Conservation (phyloP, 495 filamentous ascomycete genomes). For the Parachaetomium inaequale region DNA sequence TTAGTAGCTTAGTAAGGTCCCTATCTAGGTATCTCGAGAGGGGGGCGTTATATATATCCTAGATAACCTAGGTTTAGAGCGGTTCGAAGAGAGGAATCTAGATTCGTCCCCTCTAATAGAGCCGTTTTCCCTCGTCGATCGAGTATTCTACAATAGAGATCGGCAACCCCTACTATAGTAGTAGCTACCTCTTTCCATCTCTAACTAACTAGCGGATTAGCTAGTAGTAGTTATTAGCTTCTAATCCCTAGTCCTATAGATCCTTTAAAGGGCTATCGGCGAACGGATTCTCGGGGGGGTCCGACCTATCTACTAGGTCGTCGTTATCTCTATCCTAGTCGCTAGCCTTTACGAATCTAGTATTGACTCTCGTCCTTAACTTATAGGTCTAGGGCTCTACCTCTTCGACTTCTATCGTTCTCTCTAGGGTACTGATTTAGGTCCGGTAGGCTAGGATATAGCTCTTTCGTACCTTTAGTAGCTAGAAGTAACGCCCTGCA, state of each 20-base stretch:
- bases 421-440: no score
- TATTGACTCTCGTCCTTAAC: not conserved
- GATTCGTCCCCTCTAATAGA: not conserved
- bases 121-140: slow-evolving; percentile 3
- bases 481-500: not conserved
- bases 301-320: not conserved
- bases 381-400: no score
- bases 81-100: not conserved
- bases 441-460: no score
- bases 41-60: not conserved
- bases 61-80: not conserved
- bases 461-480: not conserved
- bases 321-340: not conserved
- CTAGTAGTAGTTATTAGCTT: slow-evolving; percentile 7
- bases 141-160: slow-evolving; percentile 4
- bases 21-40: not conserved
- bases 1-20: not conserved
- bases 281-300: not conserved
- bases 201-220: not conserved
- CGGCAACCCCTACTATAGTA: not conserved
- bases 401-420: no score
- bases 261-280: not conserved
- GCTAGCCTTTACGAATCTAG: not conserved
- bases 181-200: not conserved
- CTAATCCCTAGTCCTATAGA: not conserved